These are phyloP conservation scores for Bolboschoenoplectus hybrid DNA, from an alignment of 202 grass and related monocot genomes.

Conservation along the genomic window DNA sequence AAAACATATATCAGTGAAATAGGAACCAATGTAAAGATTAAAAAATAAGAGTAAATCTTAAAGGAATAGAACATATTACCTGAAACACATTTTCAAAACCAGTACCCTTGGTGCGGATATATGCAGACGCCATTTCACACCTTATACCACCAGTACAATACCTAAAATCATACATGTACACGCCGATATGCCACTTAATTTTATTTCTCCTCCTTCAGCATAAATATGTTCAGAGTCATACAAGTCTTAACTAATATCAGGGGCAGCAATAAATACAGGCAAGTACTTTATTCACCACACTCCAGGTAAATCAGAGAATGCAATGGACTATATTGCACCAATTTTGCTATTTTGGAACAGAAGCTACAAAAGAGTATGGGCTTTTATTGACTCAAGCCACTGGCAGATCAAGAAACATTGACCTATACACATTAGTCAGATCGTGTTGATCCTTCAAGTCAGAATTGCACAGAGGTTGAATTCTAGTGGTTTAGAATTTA, in stretches of 20 bases:
- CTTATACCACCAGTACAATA: constrained; percentile 90
- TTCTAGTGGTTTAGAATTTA: not conserved
- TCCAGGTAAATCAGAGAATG: not conserved
- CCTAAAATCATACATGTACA: constrained; percentile 47
- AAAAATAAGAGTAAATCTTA: constrained; percentile 25
- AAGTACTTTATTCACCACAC: not conserved
- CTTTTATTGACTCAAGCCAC: not conserved
- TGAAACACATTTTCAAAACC: constrained; percentile 92
- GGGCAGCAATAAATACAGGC: not conserved
- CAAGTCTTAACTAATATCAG: constrained; percentile 8
- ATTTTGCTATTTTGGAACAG: not conserved
- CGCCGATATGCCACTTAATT: not conserved
- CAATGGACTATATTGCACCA: not conserved
- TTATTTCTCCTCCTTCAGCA: not conserved
- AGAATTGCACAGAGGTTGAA: not conserved
- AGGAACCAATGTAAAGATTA: constrained; percentile 7
- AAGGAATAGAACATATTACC: constrained; percentile 42
- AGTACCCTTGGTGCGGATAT: constrained; percentile 89
- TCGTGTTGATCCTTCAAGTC: not conserved
- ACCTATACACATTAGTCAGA: not conserved
- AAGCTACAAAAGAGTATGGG: not conserved
- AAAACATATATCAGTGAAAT: not conserved
- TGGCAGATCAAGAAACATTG: not conserved
- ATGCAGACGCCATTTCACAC: constrained; percentile 89
- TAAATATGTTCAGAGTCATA: constrained; percentile 16